phyloP scores from a whole-genome alignment of 2,329 filamentous ascomycete genomes.

The Beauveria varroae region DNA sequence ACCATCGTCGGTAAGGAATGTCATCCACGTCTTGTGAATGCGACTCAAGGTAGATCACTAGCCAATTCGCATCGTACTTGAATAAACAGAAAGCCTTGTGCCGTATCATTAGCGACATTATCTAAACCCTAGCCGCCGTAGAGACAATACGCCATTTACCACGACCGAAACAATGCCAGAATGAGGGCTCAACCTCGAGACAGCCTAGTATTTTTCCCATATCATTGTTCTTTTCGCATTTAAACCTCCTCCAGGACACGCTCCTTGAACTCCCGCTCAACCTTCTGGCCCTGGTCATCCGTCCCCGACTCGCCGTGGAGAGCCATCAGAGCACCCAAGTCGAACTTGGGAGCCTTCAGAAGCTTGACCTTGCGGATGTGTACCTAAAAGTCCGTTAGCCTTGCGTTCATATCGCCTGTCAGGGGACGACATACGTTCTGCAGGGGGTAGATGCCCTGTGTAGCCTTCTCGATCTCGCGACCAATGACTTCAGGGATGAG shows the following conservation, averaged over 20 bases:
- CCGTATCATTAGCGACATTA: conserved; percentile 31
- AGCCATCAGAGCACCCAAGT: conserved; percentile 89
- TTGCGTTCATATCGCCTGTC: background rate
- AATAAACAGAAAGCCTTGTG: conserved; percentile 20
- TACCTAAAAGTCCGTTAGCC: conserved; percentile 51
- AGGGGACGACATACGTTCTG: conserved; percentile 71
- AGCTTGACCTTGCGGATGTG: conserved; percentile 99
- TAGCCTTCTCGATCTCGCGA: conserved; percentile 99
- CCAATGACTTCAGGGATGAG: conserved; percentile 99
- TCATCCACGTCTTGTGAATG: no score
- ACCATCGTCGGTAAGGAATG: no score
- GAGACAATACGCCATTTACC: conserved; percentile 37
- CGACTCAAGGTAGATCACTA: background rate
- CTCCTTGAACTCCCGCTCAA: conserved; percentile 99
- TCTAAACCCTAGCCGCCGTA: conserved; percentile 33
- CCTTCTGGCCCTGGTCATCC: conserved; percentile 96
- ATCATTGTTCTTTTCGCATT: conserved; percentile 30
- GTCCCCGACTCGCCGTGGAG: conserved; percentile 96
- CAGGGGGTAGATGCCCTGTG: conserved; percentile 98
- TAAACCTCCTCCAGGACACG: conserved; percentile 89
- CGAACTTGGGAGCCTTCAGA: conserved; percentile 97
- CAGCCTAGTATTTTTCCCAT: conserved; percentile 12
- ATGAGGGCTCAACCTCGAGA: background rate
- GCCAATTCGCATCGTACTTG: background rate
- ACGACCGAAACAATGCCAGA: conserved; percentile 36